phyloP scores from a whole-genome alignment of 1,284 basidiomycete genomes.

The Flammula alnicola region DNA sequence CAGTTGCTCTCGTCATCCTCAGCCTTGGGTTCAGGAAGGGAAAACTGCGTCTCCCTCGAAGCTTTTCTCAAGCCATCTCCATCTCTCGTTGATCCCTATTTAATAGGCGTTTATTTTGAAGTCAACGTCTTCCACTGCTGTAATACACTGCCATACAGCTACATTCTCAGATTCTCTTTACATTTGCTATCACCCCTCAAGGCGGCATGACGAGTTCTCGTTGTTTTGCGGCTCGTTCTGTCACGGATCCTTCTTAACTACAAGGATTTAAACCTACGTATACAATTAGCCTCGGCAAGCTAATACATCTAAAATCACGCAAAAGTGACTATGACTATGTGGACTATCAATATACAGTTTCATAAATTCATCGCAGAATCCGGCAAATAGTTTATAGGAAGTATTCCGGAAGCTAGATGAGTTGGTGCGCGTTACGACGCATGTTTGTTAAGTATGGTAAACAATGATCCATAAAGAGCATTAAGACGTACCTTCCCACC shows the following conservation, averaged over 20 bases:
- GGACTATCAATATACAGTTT: constrained; percentile 7
- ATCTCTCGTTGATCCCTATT: constrained; percentile 14
- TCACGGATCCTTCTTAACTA: constrained; percentile 24
- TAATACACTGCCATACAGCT: constrained; percentile 5
- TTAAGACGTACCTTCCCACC: constrained; percentile 62
- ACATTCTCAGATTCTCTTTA: neutral
- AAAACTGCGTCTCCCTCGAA: constrained; percentile 14
- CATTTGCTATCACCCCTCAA: constrained; percentile 7
- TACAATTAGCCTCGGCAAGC: constrained; percentile 8
- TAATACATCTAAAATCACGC: neutral
- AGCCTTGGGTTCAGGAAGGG: constrained; percentile 13
- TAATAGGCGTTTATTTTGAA: constrained; percentile 11
- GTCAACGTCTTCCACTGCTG: constrained; percentile 6
- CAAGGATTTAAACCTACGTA: constrained; percentile 16
- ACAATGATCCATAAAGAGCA: constrained; percentile 5
- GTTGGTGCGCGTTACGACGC: constrained; percentile 2
- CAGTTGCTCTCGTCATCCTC: constrained; percentile 10
- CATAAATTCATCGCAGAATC: constrained; percentile 12
- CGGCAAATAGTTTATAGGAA: constrained; percentile 50
- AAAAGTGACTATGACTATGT: constrained; percentile 6
- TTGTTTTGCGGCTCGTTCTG: constrained; percentile 25
- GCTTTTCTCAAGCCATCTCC: constrained; percentile 9
- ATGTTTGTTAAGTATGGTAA: constrained; percentile 11
- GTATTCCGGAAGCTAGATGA: constrained; percentile 67
- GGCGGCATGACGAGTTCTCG: constrained; percentile 6